Evolutionary conservation across 2,329 filamentous ascomycete species (phyloP).

Genomic region (Trichoderma sp.): DNA sequence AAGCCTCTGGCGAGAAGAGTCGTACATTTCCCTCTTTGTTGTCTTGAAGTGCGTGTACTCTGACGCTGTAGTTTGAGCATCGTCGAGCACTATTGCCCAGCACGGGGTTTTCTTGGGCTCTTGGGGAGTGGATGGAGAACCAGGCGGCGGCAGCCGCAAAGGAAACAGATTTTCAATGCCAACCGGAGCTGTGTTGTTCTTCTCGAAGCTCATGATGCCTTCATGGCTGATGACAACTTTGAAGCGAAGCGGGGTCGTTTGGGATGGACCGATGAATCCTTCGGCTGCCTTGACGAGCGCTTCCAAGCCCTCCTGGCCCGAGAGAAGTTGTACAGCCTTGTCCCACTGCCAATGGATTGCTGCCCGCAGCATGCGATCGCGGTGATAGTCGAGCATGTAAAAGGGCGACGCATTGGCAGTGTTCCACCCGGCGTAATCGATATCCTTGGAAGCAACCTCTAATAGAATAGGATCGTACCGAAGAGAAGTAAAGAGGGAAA

Average conservation of each 20-base stretch:
- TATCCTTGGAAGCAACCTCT: slow-evolving; percentile 37
- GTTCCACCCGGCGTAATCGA: slow-evolving; percentile 51
- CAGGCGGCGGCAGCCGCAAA: slow-evolving; percentile 47
- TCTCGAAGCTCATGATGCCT: slow-evolving; percentile 46
- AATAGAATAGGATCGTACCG: slow-evolving; percentile 64
- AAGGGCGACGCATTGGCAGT: slow-evolving; percentile 55
- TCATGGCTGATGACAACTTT: slow-evolving; percentile 52
- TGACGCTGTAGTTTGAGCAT: slow-evolving; percentile 40
- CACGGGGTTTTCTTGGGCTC: slow-evolving; percentile 29
- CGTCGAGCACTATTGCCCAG: slow-evolving; percentile 47
- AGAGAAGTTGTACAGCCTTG: slow-evolving; percentile 42
- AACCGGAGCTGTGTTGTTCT: slow-evolving; percentile 36
- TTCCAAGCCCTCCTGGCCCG: slow-evolving; percentile 45
- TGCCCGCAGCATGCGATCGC: slow-evolving; percentile 69
- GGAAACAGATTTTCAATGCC: slow-evolving; percentile 57
- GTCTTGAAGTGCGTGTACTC: slow-evolving; percentile 87
- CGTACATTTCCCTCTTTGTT: slow-evolving; percentile 68
- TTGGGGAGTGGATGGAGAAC: slow-evolving; percentile 21
- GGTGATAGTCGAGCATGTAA: slow-evolving; percentile 78
- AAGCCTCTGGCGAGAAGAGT: slow-evolving; percentile 61
- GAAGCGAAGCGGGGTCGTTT: slow-evolving; percentile 45
- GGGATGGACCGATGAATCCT: slow-evolving; percentile 35
- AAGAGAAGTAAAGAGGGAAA: slow-evolving; percentile 67
- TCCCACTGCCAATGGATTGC: slow-evolving; percentile 56
- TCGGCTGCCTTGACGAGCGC: slow-evolving; percentile 35